Base-by-base conservation (phyloP, 2,329 filamentous ascomycete genomes). In the Alternaria arbusti region DNA sequence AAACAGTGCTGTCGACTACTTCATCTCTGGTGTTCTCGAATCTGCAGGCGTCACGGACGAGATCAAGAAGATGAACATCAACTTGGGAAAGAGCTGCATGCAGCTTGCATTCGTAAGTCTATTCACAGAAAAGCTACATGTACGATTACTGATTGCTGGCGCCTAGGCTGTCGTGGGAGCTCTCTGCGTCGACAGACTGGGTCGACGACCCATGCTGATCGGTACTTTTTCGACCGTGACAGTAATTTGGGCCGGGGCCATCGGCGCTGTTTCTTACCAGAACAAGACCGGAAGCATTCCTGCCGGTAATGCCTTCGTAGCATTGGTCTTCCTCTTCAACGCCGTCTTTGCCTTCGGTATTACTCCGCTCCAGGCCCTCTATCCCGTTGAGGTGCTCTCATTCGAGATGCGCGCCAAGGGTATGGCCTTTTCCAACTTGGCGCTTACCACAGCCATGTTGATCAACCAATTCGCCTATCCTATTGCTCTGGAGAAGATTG, bases 391-490 rank as follows among this genome's bases (percentile, higher is more conserved):
- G 47, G 73, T 74, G n/a, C 73, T 80, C 44, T 74, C 75, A 40
- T 78, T 77, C 61, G 71, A 74, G 43, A 79, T 77, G 22, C 71
- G 77, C 30, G 78, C 76, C 23, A 79, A 80, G 62, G 73, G 73
- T 15, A 74, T 75, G 71, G 73, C 71, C 11, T 72, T 75, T 52
- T 70, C 66, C 28, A 63, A 64, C 43, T 54, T 74, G 45, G 54
- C 72, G 0, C 56, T 74, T 49, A 73, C 60, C 13, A 56, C 66
- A 10, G 73, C 65, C 28, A 70, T 66, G 59, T 57, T 77, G 49
- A 51, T 77, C 50, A 77, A 76, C 65, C 73, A 76, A 55, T 76
- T 76, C 30, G 74, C 73, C 9, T 77, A 67, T 28, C 72, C 72
- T 1, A 68, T 75, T n/a, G 64, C 72, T 3, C 63, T 76, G 1